These are phyloP conservation scores for Pseudodiploospora longispora DNA, from an alignment of 2,329 filamentous ascomycete species.

Conservation along the genomic window DNA sequence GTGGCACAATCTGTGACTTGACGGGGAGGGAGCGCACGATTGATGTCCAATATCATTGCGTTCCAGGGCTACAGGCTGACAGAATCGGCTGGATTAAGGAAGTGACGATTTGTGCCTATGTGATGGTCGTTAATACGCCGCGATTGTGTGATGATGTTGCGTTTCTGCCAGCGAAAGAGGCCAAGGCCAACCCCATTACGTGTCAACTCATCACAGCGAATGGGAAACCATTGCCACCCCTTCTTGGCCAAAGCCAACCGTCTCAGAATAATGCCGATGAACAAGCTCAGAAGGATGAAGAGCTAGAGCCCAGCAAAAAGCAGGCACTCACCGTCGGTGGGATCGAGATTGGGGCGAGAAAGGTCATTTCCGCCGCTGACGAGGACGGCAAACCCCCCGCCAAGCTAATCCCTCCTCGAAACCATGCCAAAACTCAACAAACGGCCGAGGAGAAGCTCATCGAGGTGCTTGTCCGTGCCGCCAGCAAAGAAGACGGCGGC, in stretches of 20 bases:
- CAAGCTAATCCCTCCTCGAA: conserved; percentile 37
- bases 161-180: conserved; percentile 73
- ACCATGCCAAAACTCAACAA: conserved; percentile 14
- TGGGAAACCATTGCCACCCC: conserved; percentile 18
- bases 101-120: conserved; percentile 79
- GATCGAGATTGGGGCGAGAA: conserved; percentile 43
- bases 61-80: conserved; percentile 62
- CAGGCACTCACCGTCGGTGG: conserved; percentile 40
- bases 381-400: conserved; percentile 39
- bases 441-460: conserved; percentile 14
- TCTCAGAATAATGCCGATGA: conserved; percentile 21
- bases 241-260: conserved; percentile 25
- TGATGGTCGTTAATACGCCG: conserved; percentile 89
- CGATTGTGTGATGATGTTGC: conserved; percentile 81
- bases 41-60: conserved; percentile 75
- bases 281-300: background rate
- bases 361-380: conserved; percentile 36
- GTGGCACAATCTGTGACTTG: conserved; percentile 77
- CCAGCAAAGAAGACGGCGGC: conserved; percentile 50
- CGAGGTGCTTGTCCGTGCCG: conserved; percentile 37
- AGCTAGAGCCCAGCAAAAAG: background rate
- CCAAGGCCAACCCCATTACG: conserved; percentile 65
- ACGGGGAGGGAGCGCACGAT: conserved; percentile 75
- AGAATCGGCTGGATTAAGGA: conserved; percentile 91
- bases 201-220: conserved; percentile 58